phyloP scores from a whole-genome alignment of 352 stramenopile genomes.

The Phytophthora aleatoria region DNA sequence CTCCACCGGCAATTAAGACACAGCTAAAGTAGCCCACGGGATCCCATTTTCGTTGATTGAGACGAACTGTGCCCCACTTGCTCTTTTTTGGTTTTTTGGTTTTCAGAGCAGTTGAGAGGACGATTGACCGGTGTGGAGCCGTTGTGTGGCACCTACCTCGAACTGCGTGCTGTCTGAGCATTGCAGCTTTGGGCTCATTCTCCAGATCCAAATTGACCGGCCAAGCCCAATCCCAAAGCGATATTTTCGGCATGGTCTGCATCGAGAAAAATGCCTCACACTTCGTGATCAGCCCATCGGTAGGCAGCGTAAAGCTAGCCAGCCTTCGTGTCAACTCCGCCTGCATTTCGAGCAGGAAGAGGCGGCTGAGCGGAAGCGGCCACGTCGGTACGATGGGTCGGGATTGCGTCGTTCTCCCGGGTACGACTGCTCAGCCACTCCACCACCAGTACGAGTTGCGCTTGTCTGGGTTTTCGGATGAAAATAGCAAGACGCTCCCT shows the following conservation, averaged over 20 bases:
- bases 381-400: conserved; percentile 22
- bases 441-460: conserved; percentile 63
- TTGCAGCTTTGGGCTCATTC: conserved; percentile 15
- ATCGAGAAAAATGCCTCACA: conserved; percentile 30
- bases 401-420: conserved; percentile 12
- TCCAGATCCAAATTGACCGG: conserved; percentile 38
- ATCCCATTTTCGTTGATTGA: conserved; percentile 39
- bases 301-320: conserved; percentile 16
- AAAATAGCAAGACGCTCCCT: conserved; percentile 43
- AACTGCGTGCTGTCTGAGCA: conserved; percentile 8
- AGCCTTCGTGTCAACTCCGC: conserved; percentile 15
- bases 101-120: conserved; percentile 30
- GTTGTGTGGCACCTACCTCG: conserved; percentile 21
- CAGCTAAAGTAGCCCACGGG: conserved; percentile 5
- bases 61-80: conserved; percentile 27
- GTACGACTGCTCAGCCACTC: conserved; percentile 36
- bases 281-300: conserved; percentile 33
- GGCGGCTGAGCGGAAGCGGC: conserved; percentile 19
- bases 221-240: conserved; percentile 38
- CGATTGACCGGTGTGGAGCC: conserved; percentile 30
- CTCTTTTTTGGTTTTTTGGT: conserved; percentile 36
- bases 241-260: conserved; percentile 44
- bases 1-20: conserved; percentile 12
- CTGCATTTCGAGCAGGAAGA: conserved; percentile 29
- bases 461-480: conserved; percentile 34